A percentile compares a stretch with the other conserved stretches of the same genome.
Evolutionary conservation across 2,329 filamentous ascomycete genomes (phyloP).

Genomic region (Curvularia spicifera): DNA sequence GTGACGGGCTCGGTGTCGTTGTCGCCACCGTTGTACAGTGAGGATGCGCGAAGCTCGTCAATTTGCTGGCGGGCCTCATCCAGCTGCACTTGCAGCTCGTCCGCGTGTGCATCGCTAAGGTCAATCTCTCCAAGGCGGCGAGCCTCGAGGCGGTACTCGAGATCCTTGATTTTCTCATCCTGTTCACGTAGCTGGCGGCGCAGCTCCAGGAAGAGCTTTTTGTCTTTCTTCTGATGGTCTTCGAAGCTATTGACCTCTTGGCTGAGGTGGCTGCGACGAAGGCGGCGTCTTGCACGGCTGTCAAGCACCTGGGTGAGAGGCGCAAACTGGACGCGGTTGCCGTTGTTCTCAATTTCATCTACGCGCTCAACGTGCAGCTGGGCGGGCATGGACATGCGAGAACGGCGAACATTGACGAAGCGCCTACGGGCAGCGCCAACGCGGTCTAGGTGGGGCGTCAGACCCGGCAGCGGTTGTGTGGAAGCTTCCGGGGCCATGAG

Average conservation of each 20-base stretch:
- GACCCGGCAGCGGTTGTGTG: constrained; percentile 38
- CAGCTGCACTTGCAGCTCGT: constrained; percentile 44
- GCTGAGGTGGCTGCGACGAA: constrained; percentile 51
- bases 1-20: constrained; percentile 25
- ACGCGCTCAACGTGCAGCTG: constrained; percentile 37
- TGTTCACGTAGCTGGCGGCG: constrained; percentile 47
- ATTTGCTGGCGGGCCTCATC: constrained; percentile 47
- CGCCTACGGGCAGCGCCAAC: constrained; percentile 34
- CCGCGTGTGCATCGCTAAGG: constrained; percentile 44
- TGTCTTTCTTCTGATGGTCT: constrained; percentile 47
- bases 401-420: constrained; percentile 35
- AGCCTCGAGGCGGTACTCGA: constrained; percentile 48
- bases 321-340: constrained; percentile 42
- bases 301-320: constrained; percentile 45
- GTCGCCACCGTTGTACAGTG: constrained; percentile 38
- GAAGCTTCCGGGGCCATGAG: constrained; percentile 27
- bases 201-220: constrained; percentile 47
- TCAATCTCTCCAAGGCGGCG: constrained; percentile 49
- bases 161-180: constrained; percentile 46
- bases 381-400: constrained; percentile 48
- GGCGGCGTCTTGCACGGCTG: constrained; percentile 45
- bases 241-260: constrained; percentile 51
- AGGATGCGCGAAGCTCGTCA: constrained; percentile 43
- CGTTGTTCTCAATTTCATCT: constrained; percentile 31
- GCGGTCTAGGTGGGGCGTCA: constrained; percentile 44